phyloP scores from a whole-genome alignment of 139 green algal genomes.

The Chlamydomonas schloesseri region DNA sequence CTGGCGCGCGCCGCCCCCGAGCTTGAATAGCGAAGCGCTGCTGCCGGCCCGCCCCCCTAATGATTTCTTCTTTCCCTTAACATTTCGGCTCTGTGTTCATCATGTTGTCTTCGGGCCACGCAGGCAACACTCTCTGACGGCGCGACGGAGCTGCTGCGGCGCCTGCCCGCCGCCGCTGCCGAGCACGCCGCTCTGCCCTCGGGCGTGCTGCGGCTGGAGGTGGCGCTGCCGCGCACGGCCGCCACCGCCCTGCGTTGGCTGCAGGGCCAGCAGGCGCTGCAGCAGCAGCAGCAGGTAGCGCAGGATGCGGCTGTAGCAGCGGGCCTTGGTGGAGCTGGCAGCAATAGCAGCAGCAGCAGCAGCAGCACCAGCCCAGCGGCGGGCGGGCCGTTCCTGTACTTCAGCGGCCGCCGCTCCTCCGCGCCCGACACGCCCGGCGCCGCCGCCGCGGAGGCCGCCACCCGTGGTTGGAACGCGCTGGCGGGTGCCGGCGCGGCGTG shows the following conservation, averaged over 20 bases:
- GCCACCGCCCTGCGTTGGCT: conserved; percentile 65
- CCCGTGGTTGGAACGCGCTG: conserved; percentile 63
- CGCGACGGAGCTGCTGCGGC: neutral
- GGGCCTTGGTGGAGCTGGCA: neutral
- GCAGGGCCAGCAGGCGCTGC: conserved; percentile 45
- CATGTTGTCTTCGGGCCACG: no score
- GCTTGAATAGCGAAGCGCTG: no score
- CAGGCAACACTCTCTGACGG: conserved; percentile 29
- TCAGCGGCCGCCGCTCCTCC: conserved; percentile 78
- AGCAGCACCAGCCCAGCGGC: conserved; percentile 14
- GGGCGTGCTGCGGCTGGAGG: conserved; percentile 51
- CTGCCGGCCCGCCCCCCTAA: no score
- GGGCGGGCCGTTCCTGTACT: conserved; percentile 71
- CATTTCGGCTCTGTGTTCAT: no score
- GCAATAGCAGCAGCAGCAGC: neutral
- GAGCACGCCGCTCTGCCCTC: conserved; percentile 13
- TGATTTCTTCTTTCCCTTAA: no score
- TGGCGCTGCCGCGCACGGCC: conserved; percentile 44
- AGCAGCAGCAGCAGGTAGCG: neutral
- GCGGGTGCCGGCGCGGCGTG: conserved; percentile 82
- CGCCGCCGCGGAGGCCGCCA: conserved; percentile 58
- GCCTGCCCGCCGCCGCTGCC: neutral
- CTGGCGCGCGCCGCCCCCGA: no score
- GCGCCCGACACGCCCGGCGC: conserved; percentile 74
- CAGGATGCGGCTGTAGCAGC: neutral